Evolutionary conservation across 352 stramenopile genomes (phyloP).

Genomic region (Phytophthora vignae): DNA sequence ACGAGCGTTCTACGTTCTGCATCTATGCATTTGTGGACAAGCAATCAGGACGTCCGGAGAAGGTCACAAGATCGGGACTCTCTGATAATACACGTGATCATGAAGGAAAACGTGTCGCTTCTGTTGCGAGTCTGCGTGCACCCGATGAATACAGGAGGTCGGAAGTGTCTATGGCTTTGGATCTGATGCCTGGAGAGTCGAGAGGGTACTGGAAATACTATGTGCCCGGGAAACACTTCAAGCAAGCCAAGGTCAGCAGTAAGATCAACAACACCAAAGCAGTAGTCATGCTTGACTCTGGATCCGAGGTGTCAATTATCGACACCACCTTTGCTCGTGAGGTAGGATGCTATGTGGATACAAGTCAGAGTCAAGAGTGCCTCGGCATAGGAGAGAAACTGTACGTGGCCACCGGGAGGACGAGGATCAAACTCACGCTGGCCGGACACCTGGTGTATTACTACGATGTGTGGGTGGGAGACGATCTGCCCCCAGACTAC

Average conservation of each 20-base stretch:
- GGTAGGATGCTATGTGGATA: not conserved
- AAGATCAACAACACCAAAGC: conserved; percentile 22
- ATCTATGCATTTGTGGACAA: conserved; percentile 20
- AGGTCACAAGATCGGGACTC: not conserved
- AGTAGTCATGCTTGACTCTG: conserved; percentile 22
- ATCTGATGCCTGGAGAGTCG: conserved; percentile 22
- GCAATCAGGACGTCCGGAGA: not conserved
- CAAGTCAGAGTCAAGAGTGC: too few species aligned
- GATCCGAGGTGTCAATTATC: not conserved
- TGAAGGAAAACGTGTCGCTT: too few species aligned
- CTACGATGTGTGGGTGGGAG: too few species aligned
- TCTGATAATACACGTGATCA: conserved; percentile 18
- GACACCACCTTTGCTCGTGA: not conserved
- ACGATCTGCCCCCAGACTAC: too few species aligned
- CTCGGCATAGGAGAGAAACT: too few species aligned
- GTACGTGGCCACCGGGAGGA: too few species aligned
- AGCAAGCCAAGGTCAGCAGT: not conserved
- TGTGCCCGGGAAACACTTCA: conserved; percentile 20
- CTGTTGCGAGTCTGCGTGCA: too few species aligned
- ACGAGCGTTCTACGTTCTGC: conserved; percentile 12
- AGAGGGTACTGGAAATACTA: conserved; percentile 34
- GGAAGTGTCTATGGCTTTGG: too few species aligned
- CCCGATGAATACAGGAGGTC: too few species aligned
- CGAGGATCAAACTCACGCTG: too few species aligned
- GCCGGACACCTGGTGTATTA: too few species aligned